Percentiles rank a stretch among this genome's conserved stretches.
Evolutionary conservation across 495 filamentous ascomycete genomes (phyloP).

Genomic region (Hypoxylon fuscum): DNA sequence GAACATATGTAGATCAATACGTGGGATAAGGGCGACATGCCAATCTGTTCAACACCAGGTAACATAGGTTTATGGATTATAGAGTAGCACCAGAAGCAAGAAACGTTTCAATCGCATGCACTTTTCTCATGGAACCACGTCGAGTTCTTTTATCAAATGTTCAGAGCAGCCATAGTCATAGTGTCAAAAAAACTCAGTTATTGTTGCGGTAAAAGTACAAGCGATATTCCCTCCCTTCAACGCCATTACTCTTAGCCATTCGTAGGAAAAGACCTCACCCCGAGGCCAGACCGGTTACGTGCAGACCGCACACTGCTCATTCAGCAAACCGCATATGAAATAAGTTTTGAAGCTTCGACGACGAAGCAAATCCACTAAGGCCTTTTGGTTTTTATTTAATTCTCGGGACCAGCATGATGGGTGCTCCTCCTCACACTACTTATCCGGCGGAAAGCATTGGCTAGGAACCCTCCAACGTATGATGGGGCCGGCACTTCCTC

Average conservation of each 20-base stretch:
- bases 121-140: slow-evolving; percentile 1
- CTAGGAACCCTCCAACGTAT: slow-evolving; percentile 34
- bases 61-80: too few relatives aligned
- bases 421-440: slow-evolving; percentile 19
- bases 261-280: slow-evolving; percentile 23
- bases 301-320: slow-evolving; percentile 7
- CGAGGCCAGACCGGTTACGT: not conserved
- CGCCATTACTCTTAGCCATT: slow-evolving; percentile 28
- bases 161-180: not conserved
- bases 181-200: slow-evolving; percentile 6
- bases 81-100: not conserved
- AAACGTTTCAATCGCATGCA: not conserved
- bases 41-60: too few relatives aligned
- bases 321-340: slow-evolving; percentile 1
- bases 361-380: not conserved
- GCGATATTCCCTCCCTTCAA: slow-evolving; percentile 22
- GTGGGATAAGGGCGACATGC: too few relatives aligned
- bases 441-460: slow-evolving; percentile 31
- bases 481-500: slow-evolving; percentile 21
- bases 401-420: slow-evolving; percentile 9
- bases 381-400: too few relatives aligned
- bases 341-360: slow-evolving; percentile 6
- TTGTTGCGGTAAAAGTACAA: slow-evolving; percentile 18
- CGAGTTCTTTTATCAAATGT: slow-evolving; percentile 8
- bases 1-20: too few relatives aligned